Base-by-base conservation (phyloP, 208 protist species). In the Balamuthia mandrillaris region DNA sequence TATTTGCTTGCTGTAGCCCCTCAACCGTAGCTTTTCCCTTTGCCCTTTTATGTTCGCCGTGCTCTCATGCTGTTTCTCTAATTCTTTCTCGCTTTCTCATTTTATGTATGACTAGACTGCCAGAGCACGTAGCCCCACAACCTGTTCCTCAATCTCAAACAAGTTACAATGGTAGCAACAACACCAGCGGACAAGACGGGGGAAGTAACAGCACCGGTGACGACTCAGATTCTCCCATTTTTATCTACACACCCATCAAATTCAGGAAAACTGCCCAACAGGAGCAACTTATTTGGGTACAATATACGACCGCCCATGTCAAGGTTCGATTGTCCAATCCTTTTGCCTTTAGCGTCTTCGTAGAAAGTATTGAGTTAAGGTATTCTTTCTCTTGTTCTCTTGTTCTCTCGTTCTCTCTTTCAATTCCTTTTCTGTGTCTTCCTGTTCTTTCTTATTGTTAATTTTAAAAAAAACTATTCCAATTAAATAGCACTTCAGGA, bases 281-380 rank as follows among this genome's bases (percentile, higher is more conserved):
- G 44, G 39, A 18, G 27, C 44, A 41, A 33, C 68, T 47, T 14
- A 47, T 77, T 18, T 41, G 49, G 68, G 68, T 47, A 41, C 5
- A 56, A 47, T 41, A 47, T 31, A 47, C 49, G 27, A 12, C 56
- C 0, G 29, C 56, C 68, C 35, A 27, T 31, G 49, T 77, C 45
- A 77, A 77, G 68, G 68, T 47, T 47, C 56, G 56, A 41, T 47
- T 77, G 29, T 41, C 68, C 45, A 77, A 77, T 21, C 68, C 68
- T 6, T 77, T 77, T 14, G 68, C 68, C 68, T 77, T 77, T 24
- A 41, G 37, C 21, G 61, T 27, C 21, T 7, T 21, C 5, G 29
- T 41, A 29, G 12, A 14, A 21, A 41, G n/a, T n/a, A n/a, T n/a
- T n/a, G n/a, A n/a, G n/a, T n/a, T n/a, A n/a, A n/a, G n/a, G n/a